These are phyloP conservation scores for Boletus rubroflammeus DNA, from an alignment of 768 basidiomycete species.

Conservation along the genomic window DNA sequence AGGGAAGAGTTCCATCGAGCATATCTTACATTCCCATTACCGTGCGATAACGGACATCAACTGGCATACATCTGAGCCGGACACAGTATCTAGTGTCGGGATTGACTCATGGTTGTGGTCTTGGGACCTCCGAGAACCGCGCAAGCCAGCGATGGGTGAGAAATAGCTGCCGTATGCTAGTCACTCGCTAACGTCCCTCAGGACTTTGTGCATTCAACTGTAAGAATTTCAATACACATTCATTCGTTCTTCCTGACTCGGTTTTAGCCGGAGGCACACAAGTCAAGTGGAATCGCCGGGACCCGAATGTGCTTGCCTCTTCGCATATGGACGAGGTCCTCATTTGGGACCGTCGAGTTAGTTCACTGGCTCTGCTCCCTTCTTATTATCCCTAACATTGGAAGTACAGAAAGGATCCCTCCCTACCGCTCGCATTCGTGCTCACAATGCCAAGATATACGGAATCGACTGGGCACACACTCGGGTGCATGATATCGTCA, in stretches of 20 bases:
- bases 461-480: conserved; percentile 95
- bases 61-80: conserved; percentile 86
- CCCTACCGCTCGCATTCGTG: conserved; percentile 68
- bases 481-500: conserved; percentile 74
- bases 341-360: conserved; percentile 91
- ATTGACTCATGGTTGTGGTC: conserved; percentile 94
- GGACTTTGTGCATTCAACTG: conserved; percentile 60
- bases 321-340: conserved; percentile 83
- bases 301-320: conserved; percentile 84
- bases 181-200: conserved; percentile 11
- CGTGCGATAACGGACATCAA: conserved; percentile 98
- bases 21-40: conserved; percentile 84
- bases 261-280: conserved; percentile 79
- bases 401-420: conserved; percentile 76
- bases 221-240: conserved; percentile 20
- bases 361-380: conserved; percentile 21
- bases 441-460: conserved; percentile 91
- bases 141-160: conserved; percentile 68
- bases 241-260: not conserved
- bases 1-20: conserved; percentile 77
- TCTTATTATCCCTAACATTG: conserved; percentile 4
- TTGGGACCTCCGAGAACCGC: conserved; percentile 79
- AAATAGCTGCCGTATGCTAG: not conserved
- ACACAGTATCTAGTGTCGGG: conserved; percentile 83
- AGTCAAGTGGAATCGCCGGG: conserved; percentile 94